phyloP scores from a whole-genome alignment of 2,329 filamentous ascomycete species.

The Aspergillus sp. region DNA sequence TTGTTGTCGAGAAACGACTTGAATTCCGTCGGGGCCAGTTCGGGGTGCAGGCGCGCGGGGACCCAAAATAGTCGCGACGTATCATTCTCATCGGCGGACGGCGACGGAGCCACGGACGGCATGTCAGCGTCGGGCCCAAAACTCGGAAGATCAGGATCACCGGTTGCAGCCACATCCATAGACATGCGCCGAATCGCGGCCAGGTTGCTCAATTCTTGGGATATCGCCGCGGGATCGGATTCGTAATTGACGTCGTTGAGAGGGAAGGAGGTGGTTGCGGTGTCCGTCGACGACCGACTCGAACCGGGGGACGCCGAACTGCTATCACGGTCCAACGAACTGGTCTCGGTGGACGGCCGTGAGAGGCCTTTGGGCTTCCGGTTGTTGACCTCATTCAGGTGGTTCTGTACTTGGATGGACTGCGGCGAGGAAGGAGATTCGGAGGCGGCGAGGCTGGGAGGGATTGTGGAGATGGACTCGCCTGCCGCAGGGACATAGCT shows the following conservation, averaged over 20 bases:
- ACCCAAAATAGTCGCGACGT: slow-evolving; percentile 90
- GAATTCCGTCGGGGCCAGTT: slow-evolving; percentile 90
- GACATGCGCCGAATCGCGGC: slow-evolving; percentile 87
- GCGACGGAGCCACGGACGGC: slow-evolving; percentile 34
- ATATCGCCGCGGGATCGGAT: slow-evolving; percentile 78
- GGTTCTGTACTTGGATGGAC: slow-evolving; percentile 20
- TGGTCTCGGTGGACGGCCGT: slow-evolving; percentile 14
- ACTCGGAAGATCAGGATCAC: slow-evolving; percentile 48
- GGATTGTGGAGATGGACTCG: slow-evolving; percentile 35
- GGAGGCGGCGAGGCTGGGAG: slow-evolving; percentile 18
- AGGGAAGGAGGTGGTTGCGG: slow-evolving; percentile 55
- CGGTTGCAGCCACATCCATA: slow-evolving; percentile 68
- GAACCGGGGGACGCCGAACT: slow-evolving; percentile 45
- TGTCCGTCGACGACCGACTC: slow-evolving; percentile 36
- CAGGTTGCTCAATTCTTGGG: slow-evolving; percentile 84
- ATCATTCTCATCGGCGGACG: slow-evolving; percentile 66
- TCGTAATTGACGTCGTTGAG: slow-evolving; percentile 83
- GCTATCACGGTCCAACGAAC: slow-evolving; percentile 33
- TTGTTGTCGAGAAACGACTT: slow-evolving; percentile 92
- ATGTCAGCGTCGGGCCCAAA: slow-evolving; percentile 32
- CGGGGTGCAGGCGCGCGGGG: slow-evolving; percentile 84
- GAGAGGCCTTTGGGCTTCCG: slow-evolving; percentile 24
- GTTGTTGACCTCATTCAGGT: slow-evolving; percentile 23
- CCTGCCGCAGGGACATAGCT: slow-evolving; percentile 57
- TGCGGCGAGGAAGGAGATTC: slow-evolving; percentile 20